Percentiles rank a stretch among this genome's conserved stretches.
These are phyloP conservation scores for Akanthomyces lecanii DNA, from an alignment of 2,329 filamentous ascomycete genomes.

Conservation along the genomic window DNA sequence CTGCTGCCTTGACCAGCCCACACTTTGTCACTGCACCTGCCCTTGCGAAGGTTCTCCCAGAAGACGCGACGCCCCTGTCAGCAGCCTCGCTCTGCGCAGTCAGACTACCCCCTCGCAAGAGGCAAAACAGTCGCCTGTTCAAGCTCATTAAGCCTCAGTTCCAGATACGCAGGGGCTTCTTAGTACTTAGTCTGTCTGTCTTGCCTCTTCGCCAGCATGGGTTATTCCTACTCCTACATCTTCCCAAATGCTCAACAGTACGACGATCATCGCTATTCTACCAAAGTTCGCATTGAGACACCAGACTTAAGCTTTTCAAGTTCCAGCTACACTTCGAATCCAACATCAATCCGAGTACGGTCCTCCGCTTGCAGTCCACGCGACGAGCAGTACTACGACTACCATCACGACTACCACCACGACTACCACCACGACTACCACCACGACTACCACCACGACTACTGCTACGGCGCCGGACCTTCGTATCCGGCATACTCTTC, in stretches of 20 bases:
- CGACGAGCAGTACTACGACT: neutral
- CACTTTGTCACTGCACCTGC: slow-evolving; percentile 5
- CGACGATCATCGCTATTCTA: neutral
- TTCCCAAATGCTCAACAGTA: neutral
- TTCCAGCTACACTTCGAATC: neutral
- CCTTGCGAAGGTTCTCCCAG: neutral
- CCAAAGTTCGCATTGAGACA: slow-evolving; percentile 1
- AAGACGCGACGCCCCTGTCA: slow-evolving; percentile 11
- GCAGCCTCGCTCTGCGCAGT: slow-evolving; percentile 9
- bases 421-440: neutral
- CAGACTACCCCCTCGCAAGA: slow-evolving; percentile 9
- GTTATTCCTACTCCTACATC: neutral
- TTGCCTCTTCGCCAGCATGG: neutral
- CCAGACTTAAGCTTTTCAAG: neutral
- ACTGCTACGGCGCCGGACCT: slow-evolving; percentile 8
- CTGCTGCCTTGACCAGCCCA: neutral
- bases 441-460: neutral
- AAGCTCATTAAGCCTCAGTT: neutral
- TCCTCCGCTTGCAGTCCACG: neutral
- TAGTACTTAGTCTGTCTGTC: slow-evolving; percentile 1
- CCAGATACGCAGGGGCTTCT: neutral
- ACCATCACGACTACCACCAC: too few species aligned
- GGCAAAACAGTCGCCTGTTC: slow-evolving; percentile 1
- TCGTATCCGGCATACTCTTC: slow-evolving; percentile 12
- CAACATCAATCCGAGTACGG: neutral